These are phyloP conservation scores for Phanerochaete carnosa DNA, from an alignment of 768 basidiomycete species.

Conservation along the genomic window DNA sequence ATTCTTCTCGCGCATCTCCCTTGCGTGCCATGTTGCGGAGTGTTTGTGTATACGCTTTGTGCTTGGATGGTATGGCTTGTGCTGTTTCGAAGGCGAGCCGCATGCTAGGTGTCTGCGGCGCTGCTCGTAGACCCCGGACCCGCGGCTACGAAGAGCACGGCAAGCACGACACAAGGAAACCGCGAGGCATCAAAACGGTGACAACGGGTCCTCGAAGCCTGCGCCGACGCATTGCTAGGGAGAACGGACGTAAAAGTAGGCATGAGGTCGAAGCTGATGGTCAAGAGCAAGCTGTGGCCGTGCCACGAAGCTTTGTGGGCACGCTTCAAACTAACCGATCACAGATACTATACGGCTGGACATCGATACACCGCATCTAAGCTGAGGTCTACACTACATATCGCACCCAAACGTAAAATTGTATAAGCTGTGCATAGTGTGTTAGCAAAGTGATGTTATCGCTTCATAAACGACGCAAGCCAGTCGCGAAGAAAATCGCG, in stretches of 20 bases:
- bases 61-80: neutral
- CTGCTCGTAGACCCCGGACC: neutral
- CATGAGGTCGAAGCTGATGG: neutral
- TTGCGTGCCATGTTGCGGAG: neutral
- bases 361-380: conserved; percentile 9
- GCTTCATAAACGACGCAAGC: conserved; percentile 2
- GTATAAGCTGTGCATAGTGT: neutral
- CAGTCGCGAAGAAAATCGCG: conserved; percentile 13
- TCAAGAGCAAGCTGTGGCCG: conserved; percentile 7
- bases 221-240: neutral
- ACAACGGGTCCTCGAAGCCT: conserved; percentile 6
- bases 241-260: neutral
- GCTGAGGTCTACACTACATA: neutral
- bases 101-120: neutral
- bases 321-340: neutral
- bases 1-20: neutral
- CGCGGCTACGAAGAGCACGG: neutral
- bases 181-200: conserved; percentile 23
- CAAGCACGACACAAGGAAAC: conserved; percentile 13
- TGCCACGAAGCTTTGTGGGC: neutral
- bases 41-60: neutral
- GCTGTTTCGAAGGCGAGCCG: neutral
- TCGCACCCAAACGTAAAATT: neutral
- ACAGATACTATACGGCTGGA: neutral
- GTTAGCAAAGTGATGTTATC: neutral